Conservation (phyloP, 345 rosid genomes). For the Populus ilicifolia region DNA sequence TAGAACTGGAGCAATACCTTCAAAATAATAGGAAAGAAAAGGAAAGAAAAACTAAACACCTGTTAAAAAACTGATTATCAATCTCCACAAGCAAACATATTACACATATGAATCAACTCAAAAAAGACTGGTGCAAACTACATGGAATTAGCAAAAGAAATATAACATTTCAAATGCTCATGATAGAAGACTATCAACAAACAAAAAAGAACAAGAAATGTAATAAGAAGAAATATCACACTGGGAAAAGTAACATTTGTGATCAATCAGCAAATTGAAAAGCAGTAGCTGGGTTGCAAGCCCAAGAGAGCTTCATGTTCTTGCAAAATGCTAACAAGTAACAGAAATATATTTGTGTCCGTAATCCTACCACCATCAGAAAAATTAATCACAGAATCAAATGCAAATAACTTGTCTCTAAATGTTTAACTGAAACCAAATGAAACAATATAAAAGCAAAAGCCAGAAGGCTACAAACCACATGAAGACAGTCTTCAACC, state of each 20-base stretch:
- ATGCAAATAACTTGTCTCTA: neutral
- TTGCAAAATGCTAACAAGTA: neutral
- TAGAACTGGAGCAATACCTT: conserved; percentile 78
- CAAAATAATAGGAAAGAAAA: conserved; percentile 18
- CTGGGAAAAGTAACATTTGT: too few species aligned
- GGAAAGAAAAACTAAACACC: neutral
- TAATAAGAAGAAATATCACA: neutral
- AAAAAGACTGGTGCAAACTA: neutral
- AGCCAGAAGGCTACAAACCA: conserved; percentile 45
- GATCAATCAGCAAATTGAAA: neutral
- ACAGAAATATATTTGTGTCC: too few species aligned
- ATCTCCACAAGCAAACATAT: neutral
- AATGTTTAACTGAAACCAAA: conserved; percentile 1
- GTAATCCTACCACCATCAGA: neutral
- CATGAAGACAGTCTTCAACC: conserved; percentile 48
- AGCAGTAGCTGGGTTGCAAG: neutral
- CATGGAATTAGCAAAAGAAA: neutral
- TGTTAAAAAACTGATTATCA: neutral
- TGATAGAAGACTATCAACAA: neutral
- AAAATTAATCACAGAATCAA: neutral
- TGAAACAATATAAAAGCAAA: neutral
- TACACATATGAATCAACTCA: neutral
- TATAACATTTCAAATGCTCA: neutral
- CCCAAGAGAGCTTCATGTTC: neutral
- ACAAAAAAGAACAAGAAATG: neutral